A percentile compares a stretch with the other conserved stretches of the same genome.
phyloP scores from a whole-genome alignment of 1,139 yeast genomes.

The Geotrichum cucujoidarum region DNA sequence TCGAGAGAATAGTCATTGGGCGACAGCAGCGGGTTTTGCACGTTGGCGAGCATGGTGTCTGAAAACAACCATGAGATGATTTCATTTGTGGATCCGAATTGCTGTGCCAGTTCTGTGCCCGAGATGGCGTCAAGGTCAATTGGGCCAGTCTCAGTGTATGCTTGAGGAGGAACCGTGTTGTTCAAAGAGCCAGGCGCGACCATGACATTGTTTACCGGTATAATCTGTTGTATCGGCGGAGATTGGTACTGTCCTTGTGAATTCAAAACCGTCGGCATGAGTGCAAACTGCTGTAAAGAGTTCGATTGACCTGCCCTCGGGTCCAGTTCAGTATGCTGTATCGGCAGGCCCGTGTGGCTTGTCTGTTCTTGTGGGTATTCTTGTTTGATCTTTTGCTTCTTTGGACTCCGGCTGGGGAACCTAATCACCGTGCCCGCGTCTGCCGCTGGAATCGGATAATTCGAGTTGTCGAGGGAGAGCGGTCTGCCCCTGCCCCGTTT shows the following conservation, averaged over 20 bases:
- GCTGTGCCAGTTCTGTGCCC: not conserved
- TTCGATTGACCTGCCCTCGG: too few relatives aligned
- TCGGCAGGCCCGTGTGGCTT: too few relatives aligned
- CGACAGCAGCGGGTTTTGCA: conserved; percentile 30
- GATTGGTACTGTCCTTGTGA: not conserved
- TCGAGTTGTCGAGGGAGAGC: not conserved
- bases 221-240: not conserved
- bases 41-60: conserved; percentile 32
- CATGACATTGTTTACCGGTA: not conserved
- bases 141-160: not conserved
- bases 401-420: too few relatives aligned
- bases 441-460: not conserved
- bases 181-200: not conserved
- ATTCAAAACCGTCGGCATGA: not conserved
- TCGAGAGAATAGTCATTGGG: conserved; percentile 29
- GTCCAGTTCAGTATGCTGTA: too few relatives aligned
- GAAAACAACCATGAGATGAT: conserved; percentile 37
- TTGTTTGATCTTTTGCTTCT: too few relatives aligned
- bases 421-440: too few relatives aligned
- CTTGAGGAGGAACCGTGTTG: too few relatives aligned
- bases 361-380: too few relatives aligned
- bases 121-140: not conserved
- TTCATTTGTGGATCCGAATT: conserved; percentile 16
- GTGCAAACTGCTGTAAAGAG: not conserved
- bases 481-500: not conserved